Evolutionary conservation across 768 basidiomycete genomes (phyloP).

Genomic region (Mycena venus): DNA sequence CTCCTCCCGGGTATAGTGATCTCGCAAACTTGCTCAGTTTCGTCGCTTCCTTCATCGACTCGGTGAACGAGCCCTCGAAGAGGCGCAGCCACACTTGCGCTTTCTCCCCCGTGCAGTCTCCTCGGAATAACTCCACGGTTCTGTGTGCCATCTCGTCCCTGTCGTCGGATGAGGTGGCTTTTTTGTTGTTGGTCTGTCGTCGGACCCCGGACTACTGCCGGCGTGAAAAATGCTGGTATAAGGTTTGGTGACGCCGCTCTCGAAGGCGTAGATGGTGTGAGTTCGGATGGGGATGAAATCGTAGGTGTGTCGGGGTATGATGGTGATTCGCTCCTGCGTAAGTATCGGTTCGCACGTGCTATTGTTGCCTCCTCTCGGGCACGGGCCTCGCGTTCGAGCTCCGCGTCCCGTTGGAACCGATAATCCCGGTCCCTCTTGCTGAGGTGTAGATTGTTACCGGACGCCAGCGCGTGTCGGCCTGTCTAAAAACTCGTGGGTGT

Average conservation of each 20-base stretch:
- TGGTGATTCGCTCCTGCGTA: background rate
- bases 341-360: background rate
- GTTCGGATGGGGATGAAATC: background rate
- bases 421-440: background rate
- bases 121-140: constrained; percentile 19
- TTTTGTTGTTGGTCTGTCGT: too few relatives aligned
- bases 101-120: constrained; percentile 1
- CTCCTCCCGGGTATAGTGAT: background rate
- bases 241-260: background rate
- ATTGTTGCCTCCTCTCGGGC: background rate
- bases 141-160: constrained; percentile 6
- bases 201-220: too few relatives aligned
- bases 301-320: background rate
- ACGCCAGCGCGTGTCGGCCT: constrained; percentile 18
- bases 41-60: background rate
- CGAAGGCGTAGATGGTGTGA: background rate
- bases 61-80: background rate
- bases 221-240: background rate
- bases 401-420: background rate
- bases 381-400: background rate
- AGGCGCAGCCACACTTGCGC: constrained; percentile 17
- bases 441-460: background rate
- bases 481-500: too few relatives aligned
- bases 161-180: background rate
- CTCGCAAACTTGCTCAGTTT: constrained; percentile 14